Conservation (phyloP, 192 early-diverging fungal genomes). For the Dissophora ornata region DNA sequence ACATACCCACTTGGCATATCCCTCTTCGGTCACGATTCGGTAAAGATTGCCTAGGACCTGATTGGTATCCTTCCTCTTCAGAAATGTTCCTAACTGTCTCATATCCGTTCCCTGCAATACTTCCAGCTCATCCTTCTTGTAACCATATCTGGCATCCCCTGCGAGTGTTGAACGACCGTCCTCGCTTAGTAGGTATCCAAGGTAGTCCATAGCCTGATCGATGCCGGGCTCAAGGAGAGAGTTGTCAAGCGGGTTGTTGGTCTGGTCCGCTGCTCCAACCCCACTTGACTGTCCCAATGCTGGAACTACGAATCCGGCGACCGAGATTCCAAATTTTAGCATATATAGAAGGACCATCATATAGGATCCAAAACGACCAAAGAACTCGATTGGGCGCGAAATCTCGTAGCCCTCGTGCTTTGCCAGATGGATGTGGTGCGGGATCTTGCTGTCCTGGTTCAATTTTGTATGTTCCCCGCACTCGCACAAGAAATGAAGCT, state of each 20-base stretch:
- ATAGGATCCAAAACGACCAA: conserved; percentile 12
- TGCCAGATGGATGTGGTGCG: conserved; percentile 17
- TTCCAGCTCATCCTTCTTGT: background rate
- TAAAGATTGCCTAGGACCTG: conserved; percentile 22
- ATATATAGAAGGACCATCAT: background rate
- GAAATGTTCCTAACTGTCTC: conserved; percentile 2
- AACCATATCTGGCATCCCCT: too few species aligned
- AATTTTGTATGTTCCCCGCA: background rate
- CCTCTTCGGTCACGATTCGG: conserved; percentile 10
- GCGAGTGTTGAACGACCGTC: too few species aligned
- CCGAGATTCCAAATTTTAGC: background rate
- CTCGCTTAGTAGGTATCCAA: background rate
- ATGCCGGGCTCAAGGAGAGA: conserved; percentile 4
- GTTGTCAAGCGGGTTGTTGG: background rate
- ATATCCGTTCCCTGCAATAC: conserved; percentile 17
- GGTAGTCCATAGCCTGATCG: conserved; percentile 12
- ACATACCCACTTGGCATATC: conserved; percentile 34
- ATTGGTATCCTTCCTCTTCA: background rate
- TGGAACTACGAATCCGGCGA: too few species aligned
- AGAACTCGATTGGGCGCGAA: conserved; percentile 12
- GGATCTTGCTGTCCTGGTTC: background rate
- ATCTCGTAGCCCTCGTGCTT: conserved; percentile 23
- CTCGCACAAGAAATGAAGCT: background rate
- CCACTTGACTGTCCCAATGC: too few species aligned
- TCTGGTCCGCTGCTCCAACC: background rate